phyloP scores from a whole-genome alignment of 352 stramenopile genomes.

The Plasmopara halstedii region DNA sequence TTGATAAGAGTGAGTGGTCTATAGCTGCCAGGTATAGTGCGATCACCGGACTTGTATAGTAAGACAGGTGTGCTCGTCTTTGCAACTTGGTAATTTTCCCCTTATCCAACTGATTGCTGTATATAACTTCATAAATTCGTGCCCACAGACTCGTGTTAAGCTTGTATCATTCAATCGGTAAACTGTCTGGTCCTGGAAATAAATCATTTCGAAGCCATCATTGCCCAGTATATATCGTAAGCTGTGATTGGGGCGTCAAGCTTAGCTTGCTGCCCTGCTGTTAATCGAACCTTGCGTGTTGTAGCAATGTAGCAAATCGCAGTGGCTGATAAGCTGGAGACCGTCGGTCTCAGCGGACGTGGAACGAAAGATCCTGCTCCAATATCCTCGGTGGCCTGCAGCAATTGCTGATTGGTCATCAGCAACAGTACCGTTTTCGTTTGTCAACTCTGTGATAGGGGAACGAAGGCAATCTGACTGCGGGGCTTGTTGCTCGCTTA shows the following conservation, averaged over 20 bases:
- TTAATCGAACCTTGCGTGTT: neutral
- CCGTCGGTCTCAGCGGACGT: neutral
- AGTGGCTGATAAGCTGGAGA: neutral
- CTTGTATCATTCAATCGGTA: conserved; percentile 14
- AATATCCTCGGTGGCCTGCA: neutral
- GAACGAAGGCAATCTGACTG: conserved; percentile 2
- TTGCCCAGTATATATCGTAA: conserved; percentile 12
- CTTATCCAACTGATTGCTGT: conserved; percentile 2
- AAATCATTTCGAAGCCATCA: conserved; percentile 7
- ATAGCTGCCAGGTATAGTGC: conserved; percentile 4
- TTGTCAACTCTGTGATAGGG: neutral
- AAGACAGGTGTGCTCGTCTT: conserved; percentile 3
- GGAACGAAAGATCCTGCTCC: conserved; percentile 3
- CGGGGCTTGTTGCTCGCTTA: conserved; percentile 4
- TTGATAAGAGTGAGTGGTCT: conserved; percentile 9
- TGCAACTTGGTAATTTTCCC: conserved; percentile 15
- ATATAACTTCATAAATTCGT: conserved; percentile 5
- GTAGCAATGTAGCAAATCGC: neutral
- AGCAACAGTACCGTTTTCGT: conserved; percentile 1
- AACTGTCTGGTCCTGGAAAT: conserved; percentile 2
- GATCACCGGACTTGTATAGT: conserved; percentile 1
- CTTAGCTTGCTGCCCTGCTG: neutral
- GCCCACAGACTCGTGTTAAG: neutral
- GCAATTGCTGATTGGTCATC: conserved; percentile 1
- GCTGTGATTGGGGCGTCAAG: conserved; percentile 3